A percentile compares a stretch with the other conserved stretches of the same genome.
These are phyloP conservation scores for Euphorbia peplus DNA, from an alignment of 345 rosid species.

Conservation along the genomic window DNA sequence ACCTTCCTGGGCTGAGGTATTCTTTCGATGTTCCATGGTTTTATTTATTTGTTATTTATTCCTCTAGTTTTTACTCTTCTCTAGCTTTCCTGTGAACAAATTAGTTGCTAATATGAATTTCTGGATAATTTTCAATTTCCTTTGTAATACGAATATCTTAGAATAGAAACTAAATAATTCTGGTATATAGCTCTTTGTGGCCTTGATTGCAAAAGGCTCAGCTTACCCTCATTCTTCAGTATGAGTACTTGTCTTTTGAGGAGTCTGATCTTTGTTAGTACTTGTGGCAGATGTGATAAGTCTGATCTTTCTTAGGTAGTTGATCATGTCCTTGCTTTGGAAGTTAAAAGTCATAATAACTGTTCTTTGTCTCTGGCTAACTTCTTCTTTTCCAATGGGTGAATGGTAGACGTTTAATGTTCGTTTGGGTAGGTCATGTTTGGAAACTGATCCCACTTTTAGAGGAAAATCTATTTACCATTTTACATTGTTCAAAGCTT, in stretches of 20 bases:
- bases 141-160: neutral
- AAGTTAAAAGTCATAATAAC: neutral
- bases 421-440: neutral
- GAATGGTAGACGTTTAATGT: neutral
- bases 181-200: neutral
- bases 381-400: neutral
- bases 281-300: neutral
- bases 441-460: neutral
- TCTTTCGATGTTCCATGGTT: neutral
- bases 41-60: neutral
- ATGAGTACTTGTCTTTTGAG: neutral
- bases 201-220: neutral
- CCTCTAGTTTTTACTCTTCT: neutral
- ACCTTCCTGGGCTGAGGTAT: constrained; percentile 86
- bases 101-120: neutral
- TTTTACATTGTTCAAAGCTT: neutral
- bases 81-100: too few species aligned
- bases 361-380: neutral
- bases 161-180: neutral
- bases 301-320: neutral
- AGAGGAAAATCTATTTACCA: neutral
- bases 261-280: neutral
- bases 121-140: neutral
- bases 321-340: neutral
- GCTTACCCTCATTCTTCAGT: neutral